Base-by-base conservation (phyloP, 805 yeast species). In the Brettanomyces anomalus region DNA sequence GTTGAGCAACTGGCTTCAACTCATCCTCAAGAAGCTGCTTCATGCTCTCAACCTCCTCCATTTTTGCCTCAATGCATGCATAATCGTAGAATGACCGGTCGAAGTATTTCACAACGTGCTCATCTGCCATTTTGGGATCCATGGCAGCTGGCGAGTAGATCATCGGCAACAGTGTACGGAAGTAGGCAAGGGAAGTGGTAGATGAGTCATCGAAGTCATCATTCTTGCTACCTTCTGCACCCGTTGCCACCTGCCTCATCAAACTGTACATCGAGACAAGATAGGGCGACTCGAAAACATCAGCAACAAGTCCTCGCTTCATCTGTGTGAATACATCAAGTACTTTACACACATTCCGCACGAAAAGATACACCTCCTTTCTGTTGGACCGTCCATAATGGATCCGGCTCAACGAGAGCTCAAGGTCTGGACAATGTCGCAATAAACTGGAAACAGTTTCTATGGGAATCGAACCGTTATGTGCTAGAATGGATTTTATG, bases 381-480 rank as follows among this genome's bases (percentile, higher is more conserved):
- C 86, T 68, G 6, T 75, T 68, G 13, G 78, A 72, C 17, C 73
- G 66, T 1, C 74, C 74, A 52, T 82, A 82, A 44, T 80, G 77
- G 4, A 83, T 65, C 44, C 79, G 71, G 46, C 74, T 71, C 34
- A 82, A 57, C 4, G 71, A 72, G 41, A 74, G 67, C 45, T 80
- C 79, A 8, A 85, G 56, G 55, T 86, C 93, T 0, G 80, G 40
- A 37, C 67, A 48, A 8, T 54, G 46, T 26, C 54, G 46, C 46
- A 73, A 42, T 10, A 61, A 36, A 8, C 48, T 46, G 7, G 48
- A 30, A 2, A 66, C 43, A 14, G 47, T 40, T 35, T 63, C 68
- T 16, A 67, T 60, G 45, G 54, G 60, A 32, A 70, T 56, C 4
- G 65, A 57, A 28, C 62, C 66, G 45, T 68, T 67, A 15, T 64